phyloP scores from a whole-genome alignment of 176 grass and related monocot genomes.

The Cocos nucifera region DNA sequence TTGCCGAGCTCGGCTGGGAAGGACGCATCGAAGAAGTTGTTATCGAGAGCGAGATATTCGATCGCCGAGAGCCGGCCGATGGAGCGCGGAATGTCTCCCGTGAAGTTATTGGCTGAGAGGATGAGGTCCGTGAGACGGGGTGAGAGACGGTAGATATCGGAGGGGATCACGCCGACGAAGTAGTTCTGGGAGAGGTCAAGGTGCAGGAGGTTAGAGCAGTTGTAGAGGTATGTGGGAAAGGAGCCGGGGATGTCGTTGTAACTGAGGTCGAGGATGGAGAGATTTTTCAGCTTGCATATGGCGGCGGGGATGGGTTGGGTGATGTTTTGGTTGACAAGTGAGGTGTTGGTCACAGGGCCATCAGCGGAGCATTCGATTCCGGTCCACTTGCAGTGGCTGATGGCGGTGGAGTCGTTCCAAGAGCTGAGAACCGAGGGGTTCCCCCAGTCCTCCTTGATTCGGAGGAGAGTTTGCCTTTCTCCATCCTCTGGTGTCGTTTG shows the following conservation, averaged over 20 bases:
- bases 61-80: constrained; percentile 18
- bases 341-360: constrained; percentile 2
- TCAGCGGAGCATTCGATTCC: constrained; percentile 13
- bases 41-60: not conserved
- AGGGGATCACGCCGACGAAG: constrained; percentile 10
- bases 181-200: constrained; percentile 13
- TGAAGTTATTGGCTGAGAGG: constrained; percentile 19
- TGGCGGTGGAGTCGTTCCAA: constrained; percentile 3
- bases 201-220: constrained; percentile 4
- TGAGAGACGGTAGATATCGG: constrained; percentile 11
- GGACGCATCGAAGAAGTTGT: constrained; percentile 12
- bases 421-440: not conserved
- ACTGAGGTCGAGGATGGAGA: constrained; percentile 13
- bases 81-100: constrained; percentile 7
- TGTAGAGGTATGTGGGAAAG: constrained; percentile 17
- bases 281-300: constrained; percentile 13
- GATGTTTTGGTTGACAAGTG: constrained; percentile 3
- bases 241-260: constrained; percentile 8
- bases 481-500: not conserved
- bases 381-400: constrained; percentile 4
- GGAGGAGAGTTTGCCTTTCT: constrained; percentile 12
- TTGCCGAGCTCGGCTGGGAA: constrained; percentile 6
- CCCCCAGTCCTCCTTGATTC: constrained; percentile 9
- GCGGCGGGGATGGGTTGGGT: constrained; percentile 4
- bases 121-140: constrained; percentile 7